Conservation (phyloP, 441 rosid genomes). For the Gossypium davidsonii region DNA sequence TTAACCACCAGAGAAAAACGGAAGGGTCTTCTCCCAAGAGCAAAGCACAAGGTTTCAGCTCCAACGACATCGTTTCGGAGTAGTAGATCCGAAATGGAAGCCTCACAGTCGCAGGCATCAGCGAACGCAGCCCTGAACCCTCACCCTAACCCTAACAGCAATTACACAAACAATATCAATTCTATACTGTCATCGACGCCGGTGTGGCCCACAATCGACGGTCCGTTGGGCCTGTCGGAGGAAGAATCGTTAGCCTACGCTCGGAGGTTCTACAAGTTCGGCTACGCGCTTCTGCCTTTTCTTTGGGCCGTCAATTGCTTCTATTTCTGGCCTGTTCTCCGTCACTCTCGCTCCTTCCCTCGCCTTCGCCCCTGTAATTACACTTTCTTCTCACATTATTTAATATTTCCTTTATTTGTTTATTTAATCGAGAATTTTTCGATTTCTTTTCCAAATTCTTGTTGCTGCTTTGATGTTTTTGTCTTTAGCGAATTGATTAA, state of each 20-base stretch:
- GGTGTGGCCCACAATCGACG: conserved; percentile 92
- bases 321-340: conserved; percentile 99
- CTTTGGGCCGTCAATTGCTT: conserved; percentile 98
- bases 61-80: conserved; percentile 16
- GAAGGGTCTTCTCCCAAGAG: not conserved
- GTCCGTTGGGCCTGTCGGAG: conserved; percentile 81
- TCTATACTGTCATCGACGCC: conserved; percentile 44
- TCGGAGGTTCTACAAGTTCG: conserved; percentile 75
- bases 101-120: conserved; percentile 40
- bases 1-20: not conserved
- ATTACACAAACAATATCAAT: conserved; percentile 15
- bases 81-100: conserved; percentile 41
- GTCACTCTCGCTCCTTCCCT: conserved; percentile 75
- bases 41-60: not conserved
- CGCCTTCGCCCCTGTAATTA: conserved; percentile 62
- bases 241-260: conserved; percentile 76
- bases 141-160: conserved; percentile 16
- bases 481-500: not conserved
- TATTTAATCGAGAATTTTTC: not conserved
- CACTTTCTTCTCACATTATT: conserved; percentile 1
- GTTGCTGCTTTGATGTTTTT: not conserved
- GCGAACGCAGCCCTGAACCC: conserved; percentile 13
- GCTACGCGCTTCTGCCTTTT: conserved; percentile 79
- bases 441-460: not conserved
- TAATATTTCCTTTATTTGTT: not conserved